A percentile compares a stretch with the other conserved stretches of the same genome.
Conservation (phyloP, 352 stramenopile genomes). For the Thalassiosira delicatula region DNA sequence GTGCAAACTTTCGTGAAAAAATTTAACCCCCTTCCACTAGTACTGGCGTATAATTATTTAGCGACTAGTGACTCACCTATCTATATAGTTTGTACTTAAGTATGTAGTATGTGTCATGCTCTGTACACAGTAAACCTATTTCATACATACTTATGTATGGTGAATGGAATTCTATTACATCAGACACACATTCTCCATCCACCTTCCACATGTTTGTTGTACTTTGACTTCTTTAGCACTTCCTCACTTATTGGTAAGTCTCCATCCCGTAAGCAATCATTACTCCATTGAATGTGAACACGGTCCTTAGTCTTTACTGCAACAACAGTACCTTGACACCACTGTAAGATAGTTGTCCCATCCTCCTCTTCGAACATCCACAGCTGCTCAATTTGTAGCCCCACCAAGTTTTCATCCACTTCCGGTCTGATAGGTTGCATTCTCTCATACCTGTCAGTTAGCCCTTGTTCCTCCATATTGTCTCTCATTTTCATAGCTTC, state of each 20-base stretch:
- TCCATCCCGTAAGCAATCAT: neutral
- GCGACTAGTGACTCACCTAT: no score
- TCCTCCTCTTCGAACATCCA: neutral
- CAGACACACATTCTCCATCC: constrained; percentile 28
- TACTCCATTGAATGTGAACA: constrained; percentile 28
- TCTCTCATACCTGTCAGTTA: constrained; percentile 19
- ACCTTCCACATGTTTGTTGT: constrained; percentile 23
- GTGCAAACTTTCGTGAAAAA: no score
- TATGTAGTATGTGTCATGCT: no score
- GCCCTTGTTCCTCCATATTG: neutral
- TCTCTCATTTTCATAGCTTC: constrained; percentile 15
- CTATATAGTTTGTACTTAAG: no score
- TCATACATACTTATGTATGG: no score
- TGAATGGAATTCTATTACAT: no score
- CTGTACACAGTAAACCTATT: no score
- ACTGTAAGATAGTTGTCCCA: constrained; percentile 3
- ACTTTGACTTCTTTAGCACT: constrained; percentile 21
- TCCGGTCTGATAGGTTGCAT: constrained; percentile 5
- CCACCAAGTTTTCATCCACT: constrained; percentile 23
- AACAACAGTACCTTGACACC: neutral
- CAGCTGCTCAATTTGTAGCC: constrained; percentile 8
- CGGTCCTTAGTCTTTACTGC: constrained; percentile 6
- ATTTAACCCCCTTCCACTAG: no score
- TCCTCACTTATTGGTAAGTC: constrained; percentile 7
- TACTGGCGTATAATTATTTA: no score